Conservation (phyloP, 2,329 filamentous ascomycete species). For the Colletotrichum gigasporum region DNA sequence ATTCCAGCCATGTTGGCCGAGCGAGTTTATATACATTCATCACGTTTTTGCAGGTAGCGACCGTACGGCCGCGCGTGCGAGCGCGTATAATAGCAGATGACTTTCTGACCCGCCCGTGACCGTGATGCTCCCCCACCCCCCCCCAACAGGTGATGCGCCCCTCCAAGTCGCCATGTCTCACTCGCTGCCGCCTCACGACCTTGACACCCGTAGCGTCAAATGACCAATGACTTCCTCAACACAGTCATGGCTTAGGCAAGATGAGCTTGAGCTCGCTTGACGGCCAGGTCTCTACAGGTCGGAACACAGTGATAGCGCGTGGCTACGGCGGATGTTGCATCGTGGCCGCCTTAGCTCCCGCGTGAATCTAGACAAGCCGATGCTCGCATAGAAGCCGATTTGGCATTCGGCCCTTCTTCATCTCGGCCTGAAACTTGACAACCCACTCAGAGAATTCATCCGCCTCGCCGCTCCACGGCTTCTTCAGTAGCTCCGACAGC, state of each 20-base stretch:
- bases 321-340: background rate
- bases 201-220: conserved; percentile 13
- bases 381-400: background rate
- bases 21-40: conserved; percentile 8
- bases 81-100: conserved; percentile 17
- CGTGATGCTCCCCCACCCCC: background rate
- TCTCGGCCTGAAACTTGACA: conserved; percentile 62
- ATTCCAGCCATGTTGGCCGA: background rate
- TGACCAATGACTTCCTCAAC: conserved; percentile 15
- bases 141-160: conserved; percentile 15
- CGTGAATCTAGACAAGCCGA: background rate
- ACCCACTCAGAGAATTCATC: conserved; percentile 86
- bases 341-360: conserved; percentile 8
- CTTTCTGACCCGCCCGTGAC: conserved; percentile 21
- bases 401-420: conserved; percentile 51
- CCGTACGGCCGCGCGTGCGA: background rate
- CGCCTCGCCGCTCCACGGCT: conserved; percentile 69
- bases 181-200: conserved; percentile 7
- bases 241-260: background rate
- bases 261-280: background rate
- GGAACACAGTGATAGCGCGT: background rate
- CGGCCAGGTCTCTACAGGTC: background rate
- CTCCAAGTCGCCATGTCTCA: conserved; percentile 19
- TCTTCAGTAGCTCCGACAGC: conserved; percentile 63
- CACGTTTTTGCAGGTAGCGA: background rate